phyloP scores from a whole-genome alignment of 1,284 basidiomycete genomes.

The Rhodotorula sp. region DNA sequence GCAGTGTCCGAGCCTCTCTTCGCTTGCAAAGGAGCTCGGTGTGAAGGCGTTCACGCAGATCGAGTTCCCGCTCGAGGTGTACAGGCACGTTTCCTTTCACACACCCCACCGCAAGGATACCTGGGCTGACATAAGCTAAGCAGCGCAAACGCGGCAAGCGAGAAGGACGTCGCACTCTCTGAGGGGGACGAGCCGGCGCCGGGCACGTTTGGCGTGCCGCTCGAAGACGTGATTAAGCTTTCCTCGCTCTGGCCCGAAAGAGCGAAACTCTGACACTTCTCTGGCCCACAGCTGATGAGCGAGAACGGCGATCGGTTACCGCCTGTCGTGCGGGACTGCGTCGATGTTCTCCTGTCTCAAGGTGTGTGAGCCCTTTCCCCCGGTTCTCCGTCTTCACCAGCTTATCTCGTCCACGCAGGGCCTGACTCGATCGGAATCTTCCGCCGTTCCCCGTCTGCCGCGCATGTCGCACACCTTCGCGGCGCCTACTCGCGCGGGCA shows the following conservation, averaged over 20 bases:
- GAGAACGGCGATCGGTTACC: neutral
- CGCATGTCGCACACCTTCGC: constrained; percentile 30
- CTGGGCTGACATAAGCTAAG: too few species aligned
- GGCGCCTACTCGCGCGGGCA: constrained; percentile 39
- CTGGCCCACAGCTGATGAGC: neutral
- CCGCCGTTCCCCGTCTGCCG: constrained; percentile 38
- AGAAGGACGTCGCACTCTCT: constrained; percentile 8
- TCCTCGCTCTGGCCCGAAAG: neutral
- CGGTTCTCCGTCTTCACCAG: neutral
- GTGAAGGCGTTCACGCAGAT: constrained; percentile 23
- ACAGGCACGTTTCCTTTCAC: constrained; percentile 3
- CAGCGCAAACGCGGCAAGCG: constrained; percentile 22
- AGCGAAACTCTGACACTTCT: neutral
- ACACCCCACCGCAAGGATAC: neutral
- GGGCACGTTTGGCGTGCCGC: constrained; percentile 12
- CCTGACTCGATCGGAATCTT: constrained; percentile 41
- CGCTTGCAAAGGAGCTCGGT: constrained; percentile 16
- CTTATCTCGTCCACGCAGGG: neutral
- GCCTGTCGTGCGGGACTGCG: constrained; percentile 30
- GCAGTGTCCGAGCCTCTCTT: constrained; percentile 6
- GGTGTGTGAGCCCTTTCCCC: constrained; percentile 12
- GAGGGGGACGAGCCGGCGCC: neutral
- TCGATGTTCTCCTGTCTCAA: constrained; percentile 11
- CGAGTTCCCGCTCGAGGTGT: constrained; percentile 40
- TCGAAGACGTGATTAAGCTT: constrained; percentile 13